These are phyloP conservation scores for Aphanomyces invadans DNA, from an alignment of 352 stramenopile species.

Conservation along the genomic window DNA sequence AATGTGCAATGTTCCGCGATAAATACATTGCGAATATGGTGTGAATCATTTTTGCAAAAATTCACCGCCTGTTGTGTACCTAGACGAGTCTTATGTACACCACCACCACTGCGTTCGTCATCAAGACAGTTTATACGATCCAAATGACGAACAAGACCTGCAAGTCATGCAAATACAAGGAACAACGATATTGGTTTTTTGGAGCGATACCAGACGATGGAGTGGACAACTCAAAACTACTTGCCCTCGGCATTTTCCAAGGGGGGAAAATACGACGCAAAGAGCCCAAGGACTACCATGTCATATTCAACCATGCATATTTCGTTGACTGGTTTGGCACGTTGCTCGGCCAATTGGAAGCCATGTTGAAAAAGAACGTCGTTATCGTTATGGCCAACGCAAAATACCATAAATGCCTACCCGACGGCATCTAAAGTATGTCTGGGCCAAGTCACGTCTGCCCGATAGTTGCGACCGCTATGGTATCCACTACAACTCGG, in stretches of 20 bases:
- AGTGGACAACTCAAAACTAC: background rate
- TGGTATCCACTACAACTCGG: background rate
- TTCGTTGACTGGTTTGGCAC: conserved; percentile 22
- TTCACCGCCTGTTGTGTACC: background rate
- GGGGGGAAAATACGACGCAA: background rate
- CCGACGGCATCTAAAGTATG: conserved; percentile 13
- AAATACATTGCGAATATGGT: background rate
- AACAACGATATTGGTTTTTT: conserved; percentile 19
- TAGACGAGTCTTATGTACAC: conserved; percentile 7
- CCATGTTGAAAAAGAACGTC: background rate
- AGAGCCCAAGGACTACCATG: conserved; percentile 13
- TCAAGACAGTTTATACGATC: conserved; percentile 2
- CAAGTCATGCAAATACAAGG: background rate
- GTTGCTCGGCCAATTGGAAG: conserved; percentile 3
- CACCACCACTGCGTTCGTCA: conserved; percentile 3
- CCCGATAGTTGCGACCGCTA: conserved; percentile 1
- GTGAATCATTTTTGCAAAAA: background rate
- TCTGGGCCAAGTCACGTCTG: background rate
- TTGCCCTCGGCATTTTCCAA: conserved; percentile 8
- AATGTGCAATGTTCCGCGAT: background rate
- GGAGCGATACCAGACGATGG: conserved; percentile 8
- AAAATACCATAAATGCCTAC: conserved; percentile 16
- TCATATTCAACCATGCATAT: conserved; percentile 25
- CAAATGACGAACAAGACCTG: conserved; percentile 2
- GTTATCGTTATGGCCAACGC: conserved; percentile 25